Base-by-base conservation (phyloP, 169 alveolate genomes). In the Plasmodium reichenowi region DNA sequence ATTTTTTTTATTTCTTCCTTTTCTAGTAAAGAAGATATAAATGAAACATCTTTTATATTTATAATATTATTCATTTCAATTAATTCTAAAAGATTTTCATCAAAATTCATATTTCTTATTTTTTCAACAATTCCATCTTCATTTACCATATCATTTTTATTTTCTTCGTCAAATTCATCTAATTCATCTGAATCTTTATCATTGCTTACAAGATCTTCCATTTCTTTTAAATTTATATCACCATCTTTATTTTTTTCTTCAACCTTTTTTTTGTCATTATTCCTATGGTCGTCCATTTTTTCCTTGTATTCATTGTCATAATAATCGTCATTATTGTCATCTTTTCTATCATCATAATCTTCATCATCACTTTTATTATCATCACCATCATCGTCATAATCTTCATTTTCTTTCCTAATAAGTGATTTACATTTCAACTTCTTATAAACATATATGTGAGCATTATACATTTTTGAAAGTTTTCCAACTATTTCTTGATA, bases 391-490 rank as follows among this genome's bases (percentile, higher is more conserved):
- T 8, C 45, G 4, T 32, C 7, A 13, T 63, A 26, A 26, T 43
- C 56, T n/a, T 80, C 80, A 13, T 52, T 72, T 29, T 64, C 89
- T 20, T 22, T 64, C 10, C 22, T 24, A 8, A 13, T 52, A 29
- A 26, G 12, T n/a, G 63, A 54, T 29, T 50, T 66, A 43, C 24
- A 56, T 62, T 71, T 67, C 80, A 43, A 43, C 22, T 15, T 26
- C 45, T 68, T 38, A 48, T 67, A 80, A 52, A 66, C 43, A 15
- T 59, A 50, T 13, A 56, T 59, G 54, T 63, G 54, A 68, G 70
- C 67, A 48, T 80, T 80, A 48, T 80, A 80, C 32, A 80, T 22
- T 56, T 80, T 80, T 47, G 90, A 66, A 67, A 80, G 32, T 52
- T 80, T 80, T 52, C 45, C 63, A 54, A 67, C 72, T 67, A 54